Base-by-base conservation (phyloP, 495 filamentous ascomycete genomes). In the Staphylotrichum longicolle region DNA sequence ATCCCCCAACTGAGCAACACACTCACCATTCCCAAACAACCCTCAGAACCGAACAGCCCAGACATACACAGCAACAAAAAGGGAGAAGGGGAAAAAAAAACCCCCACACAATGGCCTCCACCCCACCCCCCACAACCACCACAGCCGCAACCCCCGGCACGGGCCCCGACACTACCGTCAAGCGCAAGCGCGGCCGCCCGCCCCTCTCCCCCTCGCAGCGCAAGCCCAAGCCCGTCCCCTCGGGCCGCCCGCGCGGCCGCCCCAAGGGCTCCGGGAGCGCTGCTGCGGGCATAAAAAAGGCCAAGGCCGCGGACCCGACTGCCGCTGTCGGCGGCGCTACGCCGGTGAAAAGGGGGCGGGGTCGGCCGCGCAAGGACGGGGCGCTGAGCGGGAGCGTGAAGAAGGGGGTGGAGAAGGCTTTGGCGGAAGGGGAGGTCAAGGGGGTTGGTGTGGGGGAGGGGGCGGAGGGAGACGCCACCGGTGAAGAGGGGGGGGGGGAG, bases 171-270 rank as follows among this genome's bases (percentile, higher is more conserved):
- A 10, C 5, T 2, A 6, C 74, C 6, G 66, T 66, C 41, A 79
- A 79, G 69, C 76, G 78, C 62, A 73, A 74, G 48, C 77, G 78
- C 56, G 78, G 78, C 39, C 75, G 78, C 47, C 58, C 78, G 70
- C 42, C 70, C 63, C 47, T 60, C 20, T 53, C 48, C 30, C 59
- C 59, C 5, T 62, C 59, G 12, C 45, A 56, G 52, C 54, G 61
- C 42, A 74, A 77, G 65, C 62, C 65, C 6, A 75, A 75, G 70
- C 69, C 71, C 5, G 60, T 30, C 12, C 75, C 78, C 32, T 57
- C 71, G 34, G 78, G 78, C 34, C 73, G 75, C 9, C 77, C 77
- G 14, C 75, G 78, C 41, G 78, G 78, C 50, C 66, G 78, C 12
- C 78, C 78, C 63, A 72, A 75, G 54, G 78, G 77, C 58, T 68